Evolutionary conservation across 2,329 filamentous ascomycete species (phyloP).

Genomic region (Fusarium nodosum): DNA sequence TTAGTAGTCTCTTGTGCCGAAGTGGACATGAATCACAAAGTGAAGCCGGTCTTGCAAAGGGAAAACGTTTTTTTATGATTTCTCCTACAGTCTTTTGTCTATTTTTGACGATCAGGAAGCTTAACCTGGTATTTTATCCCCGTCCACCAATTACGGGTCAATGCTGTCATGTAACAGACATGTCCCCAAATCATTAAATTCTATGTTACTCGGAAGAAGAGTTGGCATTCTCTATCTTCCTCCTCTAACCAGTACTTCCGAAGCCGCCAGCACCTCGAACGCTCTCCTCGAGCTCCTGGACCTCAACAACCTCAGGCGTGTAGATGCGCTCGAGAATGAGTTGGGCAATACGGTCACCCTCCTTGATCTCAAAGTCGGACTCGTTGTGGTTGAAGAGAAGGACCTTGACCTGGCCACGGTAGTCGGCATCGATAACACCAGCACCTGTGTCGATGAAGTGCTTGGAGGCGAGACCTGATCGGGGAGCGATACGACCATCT

Average conservation of each 20-base stretch:
- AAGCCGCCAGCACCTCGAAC: slow-evolving; percentile 92
- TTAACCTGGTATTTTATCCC: background rate
- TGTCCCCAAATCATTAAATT: slow-evolving; percentile 31
- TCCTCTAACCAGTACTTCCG: slow-evolving; percentile 79
- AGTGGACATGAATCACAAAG: background rate
- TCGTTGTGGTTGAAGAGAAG: slow-evolving; percentile 94
- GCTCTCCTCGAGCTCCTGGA: slow-evolving; percentile 88
- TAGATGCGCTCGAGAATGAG: slow-evolving; percentile 94
- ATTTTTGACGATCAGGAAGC: background rate
- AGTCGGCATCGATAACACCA: slow-evolving; percentile 97
- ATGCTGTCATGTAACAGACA: background rate
- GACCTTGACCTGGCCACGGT: slow-evolving; percentile 93
- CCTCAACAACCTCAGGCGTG: slow-evolving; percentile 92
- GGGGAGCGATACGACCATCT: slow-evolving; percentile 92
- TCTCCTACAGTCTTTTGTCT: background rate
- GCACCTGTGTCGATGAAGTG: slow-evolving; percentile 97
- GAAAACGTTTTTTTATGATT: background rate
- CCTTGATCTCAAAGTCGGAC: slow-evolving; percentile 81
- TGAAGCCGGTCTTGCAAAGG: background rate
- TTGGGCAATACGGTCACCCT: slow-evolving; percentile 93
- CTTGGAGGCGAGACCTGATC: slow-evolving; percentile 91
- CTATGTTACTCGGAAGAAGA: slow-evolving; percentile 9
- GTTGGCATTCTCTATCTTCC: slow-evolving; percentile 5
- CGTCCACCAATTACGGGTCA: background rate
- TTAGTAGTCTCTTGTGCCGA: background rate